phyloP scores from a whole-genome alignment of 2,329 filamentous ascomycete species.

The Fusarium transvaalense region DNA sequence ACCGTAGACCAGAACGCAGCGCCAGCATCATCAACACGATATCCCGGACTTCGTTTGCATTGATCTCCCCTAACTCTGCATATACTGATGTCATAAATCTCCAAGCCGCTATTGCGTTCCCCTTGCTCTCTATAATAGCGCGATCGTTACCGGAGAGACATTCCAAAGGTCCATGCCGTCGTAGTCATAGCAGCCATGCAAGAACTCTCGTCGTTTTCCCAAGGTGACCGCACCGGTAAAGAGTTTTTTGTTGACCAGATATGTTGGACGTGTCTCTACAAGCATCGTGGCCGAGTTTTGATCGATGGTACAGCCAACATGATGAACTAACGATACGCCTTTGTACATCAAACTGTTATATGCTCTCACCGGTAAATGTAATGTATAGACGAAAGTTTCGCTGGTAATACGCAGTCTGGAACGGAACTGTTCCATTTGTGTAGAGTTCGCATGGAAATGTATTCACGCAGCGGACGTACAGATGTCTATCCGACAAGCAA shows the following conservation, averaged over 20 bases:
- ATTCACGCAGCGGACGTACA: too few relatives aligned
- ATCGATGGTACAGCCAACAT: neutral
- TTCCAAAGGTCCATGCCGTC: neutral
- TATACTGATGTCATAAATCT: neutral
- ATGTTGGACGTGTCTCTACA: neutral
- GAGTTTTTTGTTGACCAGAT: neutral
- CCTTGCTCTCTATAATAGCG: neutral
- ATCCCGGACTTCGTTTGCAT: neutral
- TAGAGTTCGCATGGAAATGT: too few relatives aligned
- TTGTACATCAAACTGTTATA: too few relatives aligned
- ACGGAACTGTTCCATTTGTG: too few relatives aligned
- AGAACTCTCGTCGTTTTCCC: neutral
- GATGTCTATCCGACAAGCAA: neutral
- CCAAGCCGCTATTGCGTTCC: neutral
- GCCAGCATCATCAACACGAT: neutral
- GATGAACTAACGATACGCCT: too few relatives aligned
- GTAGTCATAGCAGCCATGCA: neutral
- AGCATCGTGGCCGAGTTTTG: neutral
- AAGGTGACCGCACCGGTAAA: neutral
- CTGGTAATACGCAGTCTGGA: too few relatives aligned
- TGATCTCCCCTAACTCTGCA: neutral
- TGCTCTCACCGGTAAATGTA: too few relatives aligned
- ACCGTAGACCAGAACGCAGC: neutral
- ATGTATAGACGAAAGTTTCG: too few relatives aligned
- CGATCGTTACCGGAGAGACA: accelerated